A percentile compares a stretch with the other conserved stretches of the same genome.
Evolutionary conservation across 2,329 filamentous ascomycete genomes (phyloP).

Genomic region (Zymoseptoria ardabiliae): DNA sequence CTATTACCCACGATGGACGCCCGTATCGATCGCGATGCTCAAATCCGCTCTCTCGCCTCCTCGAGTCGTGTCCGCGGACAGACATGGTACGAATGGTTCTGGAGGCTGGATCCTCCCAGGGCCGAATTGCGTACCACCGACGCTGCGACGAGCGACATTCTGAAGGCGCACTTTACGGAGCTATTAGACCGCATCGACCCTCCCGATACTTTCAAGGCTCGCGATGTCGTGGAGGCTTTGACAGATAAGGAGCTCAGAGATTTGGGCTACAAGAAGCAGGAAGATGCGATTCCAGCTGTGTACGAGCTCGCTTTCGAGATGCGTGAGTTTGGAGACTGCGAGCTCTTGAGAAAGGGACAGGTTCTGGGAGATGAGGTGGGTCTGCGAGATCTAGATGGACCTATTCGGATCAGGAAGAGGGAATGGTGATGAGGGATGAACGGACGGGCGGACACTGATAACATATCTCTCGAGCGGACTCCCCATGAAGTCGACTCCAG

Average conservation of each 20-base stretch:
- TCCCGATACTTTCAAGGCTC: constrained; percentile 46
- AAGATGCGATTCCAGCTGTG: constrained; percentile 40
- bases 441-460: not conserved
- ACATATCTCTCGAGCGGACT: not conserved
- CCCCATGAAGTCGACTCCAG: too few species aligned
- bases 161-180: constrained; percentile 21
- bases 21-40: constrained; percentile 17
- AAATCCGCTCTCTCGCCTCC: constrained; percentile 12
- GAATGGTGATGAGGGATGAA: constrained; percentile 8
- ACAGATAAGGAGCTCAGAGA: constrained; percentile 33
- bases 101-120: constrained; percentile 1
- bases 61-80: constrained; percentile 13
- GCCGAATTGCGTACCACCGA: constrained; percentile 17
- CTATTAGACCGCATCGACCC: constrained; percentile 27
- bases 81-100: constrained; percentile 20
- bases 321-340: constrained; percentile 38
- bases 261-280: constrained; percentile 35
- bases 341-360: constrained; percentile 42
- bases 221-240: constrained; percentile 41
- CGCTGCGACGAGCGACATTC: constrained; percentile 20
- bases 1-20: constrained; percentile 14
- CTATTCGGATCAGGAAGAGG: constrained; percentile 35
- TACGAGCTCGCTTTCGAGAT: constrained; percentile 40
- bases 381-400: constrained; percentile 37
- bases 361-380: constrained; percentile 31